These are phyloP conservation scores for Fusarium coicis DNA, from an alignment of 2,329 filamentous ascomycete species.

Conservation along the genomic window DNA sequence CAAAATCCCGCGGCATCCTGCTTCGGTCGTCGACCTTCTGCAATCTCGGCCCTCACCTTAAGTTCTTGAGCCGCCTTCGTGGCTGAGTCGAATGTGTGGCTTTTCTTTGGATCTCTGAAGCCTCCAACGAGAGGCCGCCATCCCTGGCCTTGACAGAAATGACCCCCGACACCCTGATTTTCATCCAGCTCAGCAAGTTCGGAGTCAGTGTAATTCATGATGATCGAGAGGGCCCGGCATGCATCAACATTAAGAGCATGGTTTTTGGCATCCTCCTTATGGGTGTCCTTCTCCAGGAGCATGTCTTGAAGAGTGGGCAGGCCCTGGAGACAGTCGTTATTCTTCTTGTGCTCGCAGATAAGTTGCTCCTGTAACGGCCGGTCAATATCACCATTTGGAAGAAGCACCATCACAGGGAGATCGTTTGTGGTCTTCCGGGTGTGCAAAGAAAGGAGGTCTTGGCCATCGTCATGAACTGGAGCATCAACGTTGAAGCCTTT, in stretches of 20 bases:
- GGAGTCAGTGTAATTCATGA: background rate
- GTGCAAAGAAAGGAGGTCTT: constrained; percentile 36
- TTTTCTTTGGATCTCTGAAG: background rate
- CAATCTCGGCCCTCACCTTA: background rate
- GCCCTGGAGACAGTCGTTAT: constrained; percentile 45
- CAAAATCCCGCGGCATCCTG: background rate
- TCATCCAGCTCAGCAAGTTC: background rate
- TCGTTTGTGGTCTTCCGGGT: constrained; percentile 24
- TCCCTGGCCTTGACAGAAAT: background rate
- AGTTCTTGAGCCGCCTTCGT: background rate
- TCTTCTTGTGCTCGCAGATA: constrained; percentile 43
- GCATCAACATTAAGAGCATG: constrained; percentile 37
- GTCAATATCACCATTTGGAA: constrained; percentile 23
- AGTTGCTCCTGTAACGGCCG: constrained; percentile 11
- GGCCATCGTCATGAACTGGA: constrained; percentile 37
- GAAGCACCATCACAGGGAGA: background rate
- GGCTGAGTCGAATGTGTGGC: constrained; percentile 10
- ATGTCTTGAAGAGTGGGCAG: constrained; percentile 42
- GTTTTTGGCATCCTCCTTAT: background rate
- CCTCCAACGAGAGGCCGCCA: background rate
- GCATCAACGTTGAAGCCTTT: constrained; percentile 48
- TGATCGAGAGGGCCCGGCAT: background rate
- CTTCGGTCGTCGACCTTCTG: background rate
- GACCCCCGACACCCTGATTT: background rate
- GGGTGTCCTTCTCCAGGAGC: background rate